Evolutionary conservation across 2,329 filamentous ascomycete genomes (phyloP).

Genomic region (Sporothrix brunneoviolacea): DNA sequence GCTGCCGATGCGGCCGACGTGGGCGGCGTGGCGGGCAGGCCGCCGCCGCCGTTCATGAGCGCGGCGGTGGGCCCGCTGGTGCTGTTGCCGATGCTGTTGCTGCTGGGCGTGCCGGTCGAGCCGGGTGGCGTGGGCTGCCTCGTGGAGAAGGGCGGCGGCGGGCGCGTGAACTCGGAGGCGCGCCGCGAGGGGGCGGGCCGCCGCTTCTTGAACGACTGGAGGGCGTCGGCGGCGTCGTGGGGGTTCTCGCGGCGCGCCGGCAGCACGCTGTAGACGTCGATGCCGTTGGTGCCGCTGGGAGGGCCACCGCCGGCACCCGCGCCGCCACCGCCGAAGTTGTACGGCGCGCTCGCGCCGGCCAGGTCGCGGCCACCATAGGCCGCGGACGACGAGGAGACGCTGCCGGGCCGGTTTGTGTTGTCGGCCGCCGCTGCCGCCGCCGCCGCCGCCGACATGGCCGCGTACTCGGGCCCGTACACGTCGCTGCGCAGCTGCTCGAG

Average conservation of each 20-base stretch:
- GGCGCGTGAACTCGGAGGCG: conserved; percentile 27
- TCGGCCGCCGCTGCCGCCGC: background rate
- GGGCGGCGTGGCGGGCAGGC: background rate
- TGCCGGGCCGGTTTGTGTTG: background rate
- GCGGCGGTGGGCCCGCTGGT: background rate
- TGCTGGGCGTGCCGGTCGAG: background rate
- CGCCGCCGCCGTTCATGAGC: conserved; percentile 2
- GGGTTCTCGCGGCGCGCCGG: conserved; percentile 28
- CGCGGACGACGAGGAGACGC: background rate
- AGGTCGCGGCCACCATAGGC: background rate
- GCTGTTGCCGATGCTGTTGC: no score
- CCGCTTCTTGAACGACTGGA: conserved; percentile 25
- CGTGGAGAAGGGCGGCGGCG: conserved; percentile 25
- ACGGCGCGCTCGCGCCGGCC: background rate
- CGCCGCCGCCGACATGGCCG: conserved; percentile 4
- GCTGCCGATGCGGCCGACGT: background rate
- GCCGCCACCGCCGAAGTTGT: background rate
- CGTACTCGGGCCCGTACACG: conserved; percentile 17
- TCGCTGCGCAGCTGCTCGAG: conserved; percentile 39
- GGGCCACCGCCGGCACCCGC: background rate
- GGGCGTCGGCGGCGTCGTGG: conserved; percentile 22
- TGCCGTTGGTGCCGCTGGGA: conserved; percentile 10
- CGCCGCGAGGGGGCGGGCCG: conserved; percentile 24
- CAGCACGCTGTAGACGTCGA: conserved; percentile 21
- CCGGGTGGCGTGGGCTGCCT: conserved; percentile 19